phyloP scores from a whole-genome alignment of 805 yeast species.

The Nakazawaea molendinolei region DNA sequence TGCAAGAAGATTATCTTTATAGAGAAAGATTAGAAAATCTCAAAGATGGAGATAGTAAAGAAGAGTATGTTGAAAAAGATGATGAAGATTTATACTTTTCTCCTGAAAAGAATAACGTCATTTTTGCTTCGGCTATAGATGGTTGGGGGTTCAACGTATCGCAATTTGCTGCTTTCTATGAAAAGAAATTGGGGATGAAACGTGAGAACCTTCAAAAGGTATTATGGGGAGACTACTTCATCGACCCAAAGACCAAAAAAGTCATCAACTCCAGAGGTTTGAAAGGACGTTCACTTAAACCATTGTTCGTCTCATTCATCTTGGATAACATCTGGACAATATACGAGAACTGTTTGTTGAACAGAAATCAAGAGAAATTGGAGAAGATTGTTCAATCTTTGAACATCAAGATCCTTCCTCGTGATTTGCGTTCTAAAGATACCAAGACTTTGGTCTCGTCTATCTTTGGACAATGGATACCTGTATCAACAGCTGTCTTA shows the following conservation, averaged over 20 bases:
- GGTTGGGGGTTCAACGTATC: conserved; percentile 97
- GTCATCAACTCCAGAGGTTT: conserved; percentile 61
- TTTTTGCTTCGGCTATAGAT: conserved; percentile 86
- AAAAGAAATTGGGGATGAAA: conserved; percentile 77
- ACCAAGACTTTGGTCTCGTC: conserved; percentile 51
- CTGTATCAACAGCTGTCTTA: conserved; percentile 79
- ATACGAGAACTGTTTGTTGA: conserved; percentile 61
- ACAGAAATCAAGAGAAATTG: conserved; percentile 62
- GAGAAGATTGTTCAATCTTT: conserved; percentile 71
- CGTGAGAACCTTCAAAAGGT: conserved; percentile 73
- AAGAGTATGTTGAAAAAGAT: conserved; percentile 63
- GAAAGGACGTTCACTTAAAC: conserved; percentile 58
- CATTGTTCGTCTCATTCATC: conserved; percentile 80
- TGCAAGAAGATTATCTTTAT: conserved; percentile 79
- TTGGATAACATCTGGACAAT: conserved; percentile 91
- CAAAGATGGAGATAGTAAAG: conserved; percentile 17
- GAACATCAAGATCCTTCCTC: conserved; percentile 58
- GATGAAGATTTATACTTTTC: conserved; percentile 82
- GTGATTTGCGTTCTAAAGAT: conserved; percentile 80
- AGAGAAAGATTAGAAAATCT: conserved; percentile 53
- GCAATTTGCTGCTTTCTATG: conserved; percentile 84
- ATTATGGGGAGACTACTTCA: conserved; percentile 92
- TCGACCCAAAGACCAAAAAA: conserved; percentile 86
- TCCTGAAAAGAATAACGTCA: conserved; percentile 83
- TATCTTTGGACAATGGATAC: conserved; percentile 90